Evolutionary conservation across 2,329 filamentous ascomycete genomes (phyloP).

Genomic region (Pseudogymnoascus pannorum): DNA sequence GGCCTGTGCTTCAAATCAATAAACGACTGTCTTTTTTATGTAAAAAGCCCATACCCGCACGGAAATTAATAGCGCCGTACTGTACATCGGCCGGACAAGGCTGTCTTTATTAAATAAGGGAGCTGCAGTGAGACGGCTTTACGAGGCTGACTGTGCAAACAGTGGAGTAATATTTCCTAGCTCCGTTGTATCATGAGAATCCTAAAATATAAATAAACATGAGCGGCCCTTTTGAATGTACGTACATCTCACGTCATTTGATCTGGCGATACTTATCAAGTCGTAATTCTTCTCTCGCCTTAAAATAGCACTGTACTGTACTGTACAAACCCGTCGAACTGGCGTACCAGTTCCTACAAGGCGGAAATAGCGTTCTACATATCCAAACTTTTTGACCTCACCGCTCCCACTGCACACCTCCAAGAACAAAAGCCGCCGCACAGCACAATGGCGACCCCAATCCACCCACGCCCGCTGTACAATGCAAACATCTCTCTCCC

Average conservation of each 20-base stretch:
- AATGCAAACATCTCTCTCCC: neutral
- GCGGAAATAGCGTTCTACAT: neutral
- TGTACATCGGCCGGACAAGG: neutral
- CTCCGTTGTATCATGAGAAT: neutral
- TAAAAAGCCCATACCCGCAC: too few relatives aligned
- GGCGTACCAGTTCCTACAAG: neutral
- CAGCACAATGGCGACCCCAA: neutral
- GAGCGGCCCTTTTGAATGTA: neutral
- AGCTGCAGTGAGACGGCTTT: neutral
- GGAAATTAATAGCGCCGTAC: neutral
- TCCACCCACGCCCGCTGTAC: neutral
- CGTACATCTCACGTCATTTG: neutral
- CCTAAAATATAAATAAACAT: neutral
- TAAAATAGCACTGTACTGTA: neutral
- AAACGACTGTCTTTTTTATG: too few relatives aligned
- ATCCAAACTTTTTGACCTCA: neutral
- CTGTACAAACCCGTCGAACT: constrained; percentile 6
- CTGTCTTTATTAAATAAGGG: neutral
- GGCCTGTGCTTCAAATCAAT: too few relatives aligned
- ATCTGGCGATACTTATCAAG: neutral
- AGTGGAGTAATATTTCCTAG: neutral
- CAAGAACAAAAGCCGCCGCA: neutral
- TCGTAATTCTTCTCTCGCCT: neutral
- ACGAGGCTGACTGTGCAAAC: neutral
- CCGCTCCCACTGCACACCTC: neutral